These are phyloP conservation scores for Penicillium angulare DNA, from an alignment of 495 filamentous ascomycete genomes.

Conservation along the genomic window DNA sequence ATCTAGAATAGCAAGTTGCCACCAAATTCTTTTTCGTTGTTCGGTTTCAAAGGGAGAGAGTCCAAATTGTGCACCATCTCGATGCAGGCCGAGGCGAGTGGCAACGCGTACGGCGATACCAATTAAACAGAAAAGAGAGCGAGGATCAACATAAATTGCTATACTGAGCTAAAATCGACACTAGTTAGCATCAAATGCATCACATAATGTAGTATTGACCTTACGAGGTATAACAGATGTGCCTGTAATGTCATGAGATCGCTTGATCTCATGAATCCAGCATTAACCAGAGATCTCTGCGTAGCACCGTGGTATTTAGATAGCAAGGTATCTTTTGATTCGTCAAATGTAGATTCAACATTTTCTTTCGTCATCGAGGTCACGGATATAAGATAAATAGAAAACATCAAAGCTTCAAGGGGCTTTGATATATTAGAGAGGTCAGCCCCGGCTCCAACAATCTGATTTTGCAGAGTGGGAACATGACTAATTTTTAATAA, in stretches of 20 bases:
- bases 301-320: slow-evolving; percentile 63
- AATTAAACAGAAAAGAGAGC: slow-evolving; percentile 55
- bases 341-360: slow-evolving; percentile 13
- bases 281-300: slow-evolving; percentile 66
- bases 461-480: slow-evolving; percentile 40
- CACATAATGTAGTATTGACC: too few species aligned
- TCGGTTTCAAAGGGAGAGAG: slow-evolving; percentile 68
- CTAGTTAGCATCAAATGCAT: too few species aligned
- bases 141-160: slow-evolving; percentile 51
- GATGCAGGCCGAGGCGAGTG: slow-evolving; percentile 50
- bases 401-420: slow-evolving; percentile 66
- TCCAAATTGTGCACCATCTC: slow-evolving; percentile 60
- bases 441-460: slow-evolving; percentile 25
- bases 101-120: slow-evolving; percentile 68
- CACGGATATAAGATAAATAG: slow-evolving; percentile 68
- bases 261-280: slow-evolving; percentile 62
- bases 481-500: slow-evolving; percentile 49
- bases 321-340: slow-evolving; percentile 34
- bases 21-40: slow-evolving; percentile 68
- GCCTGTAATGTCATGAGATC: slow-evolving; percentile 69
- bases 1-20: slow-evolving; percentile 67
- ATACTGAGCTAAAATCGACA: slow-evolving; percentile 29
- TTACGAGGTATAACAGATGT: slow-evolving; percentile 61
- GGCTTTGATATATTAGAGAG: slow-evolving; percentile 37
- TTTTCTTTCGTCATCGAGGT: slow-evolving; percentile 51